Conservation (phyloP, 208 protist genomes). For the Trypanosoma caninum region DNA sequence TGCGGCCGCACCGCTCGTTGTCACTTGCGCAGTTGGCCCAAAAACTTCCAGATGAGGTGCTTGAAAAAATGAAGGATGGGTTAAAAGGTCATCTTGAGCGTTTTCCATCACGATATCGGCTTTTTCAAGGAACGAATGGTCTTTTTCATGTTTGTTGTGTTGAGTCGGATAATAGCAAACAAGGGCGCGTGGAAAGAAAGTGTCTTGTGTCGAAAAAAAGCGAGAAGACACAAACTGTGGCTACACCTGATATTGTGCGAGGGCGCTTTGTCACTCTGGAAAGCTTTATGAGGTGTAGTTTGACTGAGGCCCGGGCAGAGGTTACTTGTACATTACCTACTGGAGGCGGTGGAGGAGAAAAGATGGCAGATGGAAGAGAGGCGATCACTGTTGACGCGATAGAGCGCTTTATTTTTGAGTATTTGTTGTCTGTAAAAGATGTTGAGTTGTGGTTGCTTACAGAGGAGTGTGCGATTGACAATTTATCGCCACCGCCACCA, state of each 20-base stretch:
- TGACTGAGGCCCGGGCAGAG: neutral
- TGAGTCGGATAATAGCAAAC: neutral
- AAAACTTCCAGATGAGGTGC: conserved; percentile 25
- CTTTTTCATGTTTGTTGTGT: conserved; percentile 14
- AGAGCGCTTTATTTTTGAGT: conserved; percentile 2
- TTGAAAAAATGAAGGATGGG: conserved; percentile 21
- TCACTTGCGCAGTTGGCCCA: conserved; percentile 21
- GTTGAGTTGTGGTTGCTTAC: conserved; percentile 22
- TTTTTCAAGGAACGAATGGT: conserved; percentile 7
- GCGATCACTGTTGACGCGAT: neutral
- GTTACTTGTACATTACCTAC: neutral
- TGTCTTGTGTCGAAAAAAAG: neutral
- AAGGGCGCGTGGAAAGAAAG: neutral
- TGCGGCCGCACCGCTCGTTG: neutral
- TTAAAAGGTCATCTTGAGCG: conserved; percentile 21
- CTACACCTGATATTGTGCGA: neutral
- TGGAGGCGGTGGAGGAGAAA: neutral
- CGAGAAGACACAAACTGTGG: neutral
- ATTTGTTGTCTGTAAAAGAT: neutral
- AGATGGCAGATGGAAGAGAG: neutral
- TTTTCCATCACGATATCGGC: conserved; percentile 24
- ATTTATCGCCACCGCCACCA: neutral
- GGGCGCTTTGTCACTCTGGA: conserved; percentile 5
- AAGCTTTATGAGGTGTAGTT: neutral
- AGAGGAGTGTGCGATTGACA: conserved; percentile 9